A percentile compares a stretch with the other conserved stretches of the same genome.
These are phyloP conservation scores for Halenospora varia DNA, from an alignment of 495 filamentous ascomycete species.

Conservation along the genomic window DNA sequence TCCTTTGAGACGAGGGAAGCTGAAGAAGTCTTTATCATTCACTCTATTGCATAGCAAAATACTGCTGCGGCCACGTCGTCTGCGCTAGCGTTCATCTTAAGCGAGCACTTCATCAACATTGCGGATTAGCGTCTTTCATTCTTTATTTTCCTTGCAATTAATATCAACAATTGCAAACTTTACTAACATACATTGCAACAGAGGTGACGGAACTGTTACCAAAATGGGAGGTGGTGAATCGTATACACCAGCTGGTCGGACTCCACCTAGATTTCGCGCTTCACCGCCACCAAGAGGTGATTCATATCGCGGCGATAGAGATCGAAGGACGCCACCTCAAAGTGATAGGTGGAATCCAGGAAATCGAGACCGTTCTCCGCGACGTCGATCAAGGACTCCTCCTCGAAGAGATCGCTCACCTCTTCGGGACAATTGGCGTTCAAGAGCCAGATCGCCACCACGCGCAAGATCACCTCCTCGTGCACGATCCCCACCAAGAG, in stretches of 20 bases:
- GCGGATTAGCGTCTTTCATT: too few species aligned
- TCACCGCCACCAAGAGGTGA: slow-evolving; percentile 36
- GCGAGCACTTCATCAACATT: too few species aligned
- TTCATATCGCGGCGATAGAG: slow-evolving; percentile 25
- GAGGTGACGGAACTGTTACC: slow-evolving; percentile 50
- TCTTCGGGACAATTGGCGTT: slow-evolving; percentile 22
- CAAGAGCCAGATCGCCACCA: slow-evolving; percentile 4
- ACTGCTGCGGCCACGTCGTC: too few species aligned
- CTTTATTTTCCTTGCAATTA: too few species aligned
- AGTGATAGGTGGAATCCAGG: slow-evolving; percentile 25
- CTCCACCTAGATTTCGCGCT: slow-evolving; percentile 40
- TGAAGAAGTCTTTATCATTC: too few species aligned
- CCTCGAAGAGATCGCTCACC: slow-evolving; percentile 23
- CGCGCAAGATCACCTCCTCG: slow-evolving; percentile 3
- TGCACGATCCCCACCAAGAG: slow-evolving; percentile 1
- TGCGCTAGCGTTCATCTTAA: too few species aligned
- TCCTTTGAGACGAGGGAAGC: too few species aligned
- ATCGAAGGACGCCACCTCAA: slow-evolving; percentile 28
- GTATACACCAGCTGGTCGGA: slow-evolving; percentile 46
- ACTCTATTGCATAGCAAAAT: too few species aligned
- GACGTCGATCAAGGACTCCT: slow-evolving; percentile 26
- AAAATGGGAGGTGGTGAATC: slow-evolving; percentile 54
- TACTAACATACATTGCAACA: slow-evolving; percentile 30
- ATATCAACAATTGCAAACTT: too few species aligned
- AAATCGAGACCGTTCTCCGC: slow-evolving; percentile 28